Base-by-base conservation (phyloP, 805 yeast genomes). In the Wickerhamiella cacticola region DNA sequence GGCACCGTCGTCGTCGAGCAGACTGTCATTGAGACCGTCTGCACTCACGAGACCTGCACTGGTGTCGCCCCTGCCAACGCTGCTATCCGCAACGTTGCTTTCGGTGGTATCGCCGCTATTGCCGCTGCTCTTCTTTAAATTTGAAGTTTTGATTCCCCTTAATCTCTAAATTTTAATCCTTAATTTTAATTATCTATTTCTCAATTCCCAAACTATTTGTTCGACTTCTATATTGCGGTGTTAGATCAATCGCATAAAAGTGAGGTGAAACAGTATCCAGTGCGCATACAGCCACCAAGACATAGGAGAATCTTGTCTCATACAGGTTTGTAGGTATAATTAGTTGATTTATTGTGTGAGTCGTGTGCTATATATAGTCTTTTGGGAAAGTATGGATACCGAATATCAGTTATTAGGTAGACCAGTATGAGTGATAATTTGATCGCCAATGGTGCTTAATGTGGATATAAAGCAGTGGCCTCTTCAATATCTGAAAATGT, bases 81-180 rank as follows among this genome's bases (percentile, higher is more conserved):
- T 18, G 46, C 46, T 15, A 25, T 23, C 24, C 38, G 39, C 46
- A 22, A 21, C 28, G 46, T 33, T 19, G 46, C 38, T 22, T 9
- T 42, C 26, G 46, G 46, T 13, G 29, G 24, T 23, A 21, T 42
- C 13, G 46, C 38, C 31, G 46, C 25, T n/a, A 23, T 22, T 24
- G 46, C 39, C 31, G 46, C 46, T 21, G 46, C 39, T 15, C 39
- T 42, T 22, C 46, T 42, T 39, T 42, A 41, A 41, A 12, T 22
- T 22, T 15, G 3, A 13, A 41, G 31, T 28, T 13, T 7, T 29
- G 9, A 29, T 12, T 29, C 9, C 33, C 33, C 5, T 6, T 12
- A 29, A 29, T 12, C 5, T 13, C n/a, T 29, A 29, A 29, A 8
- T 12, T 29, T 29, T 29, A 29, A 29, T 29, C n/a, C n/a, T 29